Base-by-base conservation (phyloP, 2,329 filamentous ascomycete species). In the Beauveria pseudobassiana region DNA sequence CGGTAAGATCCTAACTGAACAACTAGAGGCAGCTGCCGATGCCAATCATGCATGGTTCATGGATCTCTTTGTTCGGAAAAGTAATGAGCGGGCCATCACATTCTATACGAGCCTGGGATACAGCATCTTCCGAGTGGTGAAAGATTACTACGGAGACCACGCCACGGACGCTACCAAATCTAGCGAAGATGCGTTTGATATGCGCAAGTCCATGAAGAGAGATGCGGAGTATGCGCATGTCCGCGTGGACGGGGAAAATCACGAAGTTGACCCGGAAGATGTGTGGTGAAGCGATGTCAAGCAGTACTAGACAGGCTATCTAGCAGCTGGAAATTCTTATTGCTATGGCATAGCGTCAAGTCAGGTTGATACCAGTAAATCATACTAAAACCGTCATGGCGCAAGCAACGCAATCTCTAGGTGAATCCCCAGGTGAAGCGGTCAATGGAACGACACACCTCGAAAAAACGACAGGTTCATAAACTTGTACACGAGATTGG, bases 71-170 rank as follows among this genome's bases (percentile, higher is more conserved):
- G 95, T 99, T 51, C 82, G 95, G 49, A 88, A 87, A 65, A 93
- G 91, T 70, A 99, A 99, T 74, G 82, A 86, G 69, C 87, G 90
- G 65, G 95, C 95, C 7, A 93, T 97, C 69, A 82, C 84, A 56
- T 87, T 99, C 75, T 99, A 99, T 74, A 87, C 89, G 73, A 89
- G 85, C 67, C 87, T 98, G 83, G 95, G 95, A 67, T 96, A 99
- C 73, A 92, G 86, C 63, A 89, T 98, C 52, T 99, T 89, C 76
- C 83, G 95, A 51, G 85, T 91, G 10, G 93, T 99, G 50, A 87
- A 91, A 68, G 89, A 89, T 69, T 99, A 99, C 75, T 99, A 99
- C 71, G 91, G 89, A 65, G 93, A 97, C 72, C 90, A 96, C 71
- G 83, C 87, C 34, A 82, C 78, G 59, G 83, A 86, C 59, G 84